A percentile compares a stretch with the other conserved stretches of the same genome.
phyloP scores from a whole-genome alignment of 1,284 basidiomycete species.

The Kwoniella shivajii region DNA sequence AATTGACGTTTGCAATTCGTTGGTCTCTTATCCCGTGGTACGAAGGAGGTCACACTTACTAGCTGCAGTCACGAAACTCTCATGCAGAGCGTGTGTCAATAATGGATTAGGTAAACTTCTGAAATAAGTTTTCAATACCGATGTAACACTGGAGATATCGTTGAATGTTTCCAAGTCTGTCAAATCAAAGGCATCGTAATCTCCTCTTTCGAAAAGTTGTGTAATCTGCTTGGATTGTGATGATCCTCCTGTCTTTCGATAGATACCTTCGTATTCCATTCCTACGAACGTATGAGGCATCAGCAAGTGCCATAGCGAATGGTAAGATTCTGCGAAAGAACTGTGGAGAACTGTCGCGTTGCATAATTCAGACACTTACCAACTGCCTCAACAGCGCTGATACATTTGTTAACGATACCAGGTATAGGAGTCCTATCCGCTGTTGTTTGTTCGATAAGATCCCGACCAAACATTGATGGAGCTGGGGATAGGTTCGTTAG shows the following conservation, averaged over 20 bases:
- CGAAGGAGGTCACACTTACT: constrained; percentile 49
- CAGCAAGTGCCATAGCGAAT: background rate
- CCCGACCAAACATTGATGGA: constrained; percentile 88
- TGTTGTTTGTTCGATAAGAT: constrained; percentile 77
- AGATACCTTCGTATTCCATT: constrained; percentile 67
- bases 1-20: too few species aligned
- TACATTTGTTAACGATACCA: constrained; percentile 91
- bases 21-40: background rate
- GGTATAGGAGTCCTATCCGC: constrained; percentile 77
- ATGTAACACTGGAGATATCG: constrained; percentile 95
- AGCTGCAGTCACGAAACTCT: constrained; percentile 79
- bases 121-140: constrained; percentile 96
- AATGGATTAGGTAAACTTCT: constrained; percentile 85
- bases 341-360: too few species aligned
- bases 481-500: constrained; percentile 55
- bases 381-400: constrained; percentile 81
- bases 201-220: constrained; percentile 89
- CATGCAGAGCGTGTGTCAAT: constrained; percentile 87
- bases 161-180: constrained; percentile 83
- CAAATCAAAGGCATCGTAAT: constrained; percentile 85
- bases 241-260: constrained; percentile 94
- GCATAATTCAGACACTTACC: constrained; percentile 60
- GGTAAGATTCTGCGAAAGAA: too few species aligned
- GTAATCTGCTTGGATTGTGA: constrained; percentile 91
- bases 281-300: constrained; percentile 19